Base-by-base conservation (phyloP, 2,329 filamentous ascomycete genomes). In the Aspergillaceae sp. region DNA sequence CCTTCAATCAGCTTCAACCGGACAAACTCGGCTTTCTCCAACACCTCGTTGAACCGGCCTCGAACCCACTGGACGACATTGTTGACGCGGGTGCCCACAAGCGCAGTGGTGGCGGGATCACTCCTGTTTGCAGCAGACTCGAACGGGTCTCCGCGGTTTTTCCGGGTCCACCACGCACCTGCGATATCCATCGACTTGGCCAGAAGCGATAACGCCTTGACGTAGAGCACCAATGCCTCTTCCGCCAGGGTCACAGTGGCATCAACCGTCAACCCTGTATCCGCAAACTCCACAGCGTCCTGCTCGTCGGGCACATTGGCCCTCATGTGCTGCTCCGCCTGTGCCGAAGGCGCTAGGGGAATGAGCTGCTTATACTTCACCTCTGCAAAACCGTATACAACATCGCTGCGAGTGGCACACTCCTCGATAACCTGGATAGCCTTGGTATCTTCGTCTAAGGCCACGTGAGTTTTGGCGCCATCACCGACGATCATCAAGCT, bases 341-440 rank as follows among this genome's bases (percentile, higher is more conserved):
- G 67, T 26, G 63, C 63, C 3, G 86, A 91, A 1, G 91, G 92
- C 1, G 87, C 82, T 40, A 92, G 72, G 3, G 92, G 92, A 42
- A 96, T 80, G n/a, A 98, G 77, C 66, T 98, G 92, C 67, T 94
- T 92, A 69, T 94, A 96, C 68, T 98, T 98, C 61, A 98, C 91
- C 69, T 98, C 91, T 4, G 92, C 92, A 67, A 98, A 97, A 3
- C 91, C 90, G 64, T 90, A 98, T 2, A 98, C 90, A 40, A 96
- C 92, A 64, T 98, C 90, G 61, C 90, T 96, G 35, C 90, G 79
- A 30, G 89, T 92, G 1, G 92, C 92, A 53, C 87, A 84, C 57
- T 97, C 90, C 64, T 98, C 91, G 47, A 97, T 89, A 40, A 80
- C 78, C 59, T 89, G 84, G 2, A 91, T 82, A 36, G 86, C 82